Base-by-base conservation (phyloP, 108 stramenopile species). In the Mediolabrus comicus region DNA sequence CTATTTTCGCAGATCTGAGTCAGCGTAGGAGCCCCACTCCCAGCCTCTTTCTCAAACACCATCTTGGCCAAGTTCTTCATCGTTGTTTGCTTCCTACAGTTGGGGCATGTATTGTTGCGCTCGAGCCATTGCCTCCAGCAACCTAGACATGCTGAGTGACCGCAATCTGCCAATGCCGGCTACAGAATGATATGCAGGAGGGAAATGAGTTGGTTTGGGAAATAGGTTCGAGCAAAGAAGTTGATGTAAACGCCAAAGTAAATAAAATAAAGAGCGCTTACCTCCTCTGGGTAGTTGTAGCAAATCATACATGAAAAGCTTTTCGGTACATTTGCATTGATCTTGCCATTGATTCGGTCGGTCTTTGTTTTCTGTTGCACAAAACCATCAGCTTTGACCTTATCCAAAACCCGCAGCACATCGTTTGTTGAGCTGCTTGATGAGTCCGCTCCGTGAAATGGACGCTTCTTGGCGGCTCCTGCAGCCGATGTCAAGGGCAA, bases 71-170 rank as follows among this genome's bases (percentile, higher is more conserved):
- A 59, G 33, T 62, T 38, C 53, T 79, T 67, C 65, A 79, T 73
- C 35, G 46, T 46, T 17, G 73, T 71, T 3, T 71, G 53, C 17
- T 64, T 49, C 51, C 90, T 64, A 54, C 93, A 94, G 25, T 30
- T 51, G 6, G 89, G 86, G 61, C 93, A 94, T 11, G 85, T 84
- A 22, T 53, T 39, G 17, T 68, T 69, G 24, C 80, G 75, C 7
- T 71, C 52, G n/a, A 94, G 74, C 93, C 93, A 94, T 16, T 66
- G 36, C 52, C 58, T 52, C 93, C 93, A 94, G 41, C 86, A 89
- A 26, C 39, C 29, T 7, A 53, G 25, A 56, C 87, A 88, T 7
- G 83, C 83, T 16, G 78, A 65, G 51, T 88, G 87, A 7, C 79
- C 80, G 67, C 92, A 94, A 11, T 77, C 69, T 19, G 87, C 66